Percentiles rank a stretch among this genome's conserved stretches.
Evolutionary conservation across 805 yeast genomes (phyloP).

Genomic region (Zygosaccharomyces rouxii): DNA sequence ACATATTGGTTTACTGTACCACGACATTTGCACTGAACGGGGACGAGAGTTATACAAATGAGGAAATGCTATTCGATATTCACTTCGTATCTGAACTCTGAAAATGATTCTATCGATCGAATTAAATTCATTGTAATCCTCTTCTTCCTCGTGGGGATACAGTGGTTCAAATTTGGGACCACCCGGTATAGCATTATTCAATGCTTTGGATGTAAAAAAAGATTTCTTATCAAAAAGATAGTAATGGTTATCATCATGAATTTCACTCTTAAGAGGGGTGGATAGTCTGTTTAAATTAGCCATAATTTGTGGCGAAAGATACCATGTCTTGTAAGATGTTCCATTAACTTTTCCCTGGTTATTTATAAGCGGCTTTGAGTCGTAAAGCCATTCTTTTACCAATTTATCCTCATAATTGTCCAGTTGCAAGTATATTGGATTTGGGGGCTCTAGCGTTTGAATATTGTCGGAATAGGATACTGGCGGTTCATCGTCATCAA

Average conservation of each 20-base stretch:
- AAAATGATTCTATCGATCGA: conserved; percentile 82
- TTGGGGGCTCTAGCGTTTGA: conserved; percentile 65
- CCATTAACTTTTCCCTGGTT: conserved; percentile 57
- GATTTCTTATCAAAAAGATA: conserved; percentile 75
- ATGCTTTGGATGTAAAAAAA: conserved; percentile 85
- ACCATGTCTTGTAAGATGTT: conserved; percentile 72
- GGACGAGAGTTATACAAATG: conserved; percentile 76
- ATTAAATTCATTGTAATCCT: conserved; percentile 86
- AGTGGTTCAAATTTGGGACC: conserved; percentile 95
- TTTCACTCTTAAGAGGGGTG: conserved; percentile 62
- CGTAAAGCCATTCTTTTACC: conserved; percentile 76
- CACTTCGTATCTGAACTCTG: conserved; percentile 72
- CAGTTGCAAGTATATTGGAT: conserved; percentile 64
- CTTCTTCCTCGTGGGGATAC: conserved; percentile 60
- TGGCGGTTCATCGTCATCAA: conserved; percentile 97
- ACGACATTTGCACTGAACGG: conserved; percentile 53
- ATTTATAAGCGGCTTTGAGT: conserved; percentile 65
- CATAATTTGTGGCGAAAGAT: conserved; percentile 56
- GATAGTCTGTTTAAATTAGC: conserved; percentile 62
- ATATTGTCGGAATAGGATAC: conserved; percentile 76
- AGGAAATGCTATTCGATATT: conserved; percentile 83
- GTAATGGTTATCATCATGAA: conserved; percentile 52
- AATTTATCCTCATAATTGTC: conserved; percentile 58
- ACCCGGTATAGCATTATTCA: conserved; percentile 83
- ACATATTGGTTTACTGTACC: conserved; percentile 62